These are phyloP conservation scores for Gryganskiella cystojenkinii DNA, from an alignment of 192 early-diverging fungal species.

Conservation along the genomic window DNA sequence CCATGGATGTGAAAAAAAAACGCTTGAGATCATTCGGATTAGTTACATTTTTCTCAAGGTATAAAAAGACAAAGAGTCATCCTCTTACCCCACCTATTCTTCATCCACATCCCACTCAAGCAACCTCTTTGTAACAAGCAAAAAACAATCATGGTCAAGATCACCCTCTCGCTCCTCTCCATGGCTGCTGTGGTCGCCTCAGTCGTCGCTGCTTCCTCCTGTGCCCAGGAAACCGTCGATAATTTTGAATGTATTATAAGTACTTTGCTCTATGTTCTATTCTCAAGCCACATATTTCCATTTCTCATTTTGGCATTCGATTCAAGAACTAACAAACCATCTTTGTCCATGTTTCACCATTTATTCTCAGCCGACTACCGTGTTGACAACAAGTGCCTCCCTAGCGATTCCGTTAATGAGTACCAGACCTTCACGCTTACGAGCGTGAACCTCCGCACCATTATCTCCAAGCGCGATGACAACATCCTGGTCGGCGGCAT, in stretches of 20 bases:
- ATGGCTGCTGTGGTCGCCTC: constrained; percentile 19
- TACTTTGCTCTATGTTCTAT: background rate
- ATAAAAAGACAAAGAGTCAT: constrained; percentile 7
- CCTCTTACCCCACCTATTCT: background rate
- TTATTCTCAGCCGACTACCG: background rate
- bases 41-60: background rate
- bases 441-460: background rate
- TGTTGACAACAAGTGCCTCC: constrained; percentile 8
- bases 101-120: constrained; percentile 6
- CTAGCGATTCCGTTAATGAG: constrained; percentile 8
- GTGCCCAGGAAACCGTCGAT: constrained; percentile 2
- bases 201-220: constrained; percentile 9
- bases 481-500: constrained; percentile 9
- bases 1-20: constrained; percentile 8
- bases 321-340: constrained; percentile 1
- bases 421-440: constrained; percentile 13
- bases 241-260: background rate
- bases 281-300: background rate
- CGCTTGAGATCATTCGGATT: background rate
- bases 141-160: constrained; percentile 20
- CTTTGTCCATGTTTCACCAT: background rate
- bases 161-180: constrained; percentile 12
- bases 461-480: constrained; percentile 2
- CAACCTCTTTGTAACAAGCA: constrained; percentile 1
- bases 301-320: background rate